Conservation (phyloP, 768 basidiomycete genomes). For the Pleurotus giganteus region DNA sequence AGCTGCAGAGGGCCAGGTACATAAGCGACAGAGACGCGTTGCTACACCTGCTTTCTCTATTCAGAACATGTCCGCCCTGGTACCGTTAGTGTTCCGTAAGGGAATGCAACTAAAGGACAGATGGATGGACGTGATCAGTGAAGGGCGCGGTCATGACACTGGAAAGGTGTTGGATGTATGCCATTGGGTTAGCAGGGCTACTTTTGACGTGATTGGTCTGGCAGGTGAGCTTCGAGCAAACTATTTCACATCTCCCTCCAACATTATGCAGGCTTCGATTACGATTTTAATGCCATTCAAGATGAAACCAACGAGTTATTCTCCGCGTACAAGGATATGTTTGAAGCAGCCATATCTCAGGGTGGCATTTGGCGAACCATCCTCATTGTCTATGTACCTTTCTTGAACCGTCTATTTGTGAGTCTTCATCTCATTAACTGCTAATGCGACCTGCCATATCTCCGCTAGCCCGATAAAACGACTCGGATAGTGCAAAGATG, state of each 20-base stretch:
- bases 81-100: slow-evolving; percentile 71
- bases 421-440: slow-evolving; percentile 22
- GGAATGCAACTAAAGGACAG: slow-evolving; percentile 58
- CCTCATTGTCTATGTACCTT: slow-evolving; percentile 58
- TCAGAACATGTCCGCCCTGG: slow-evolving; percentile 71
- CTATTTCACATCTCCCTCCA: no score
- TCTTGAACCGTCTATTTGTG: slow-evolving; percentile 53
- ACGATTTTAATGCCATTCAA: slow-evolving; percentile 81
- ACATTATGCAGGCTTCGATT: slow-evolving; percentile 68
- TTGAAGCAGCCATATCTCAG: slow-evolving; percentile 68
- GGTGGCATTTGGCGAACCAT: slow-evolving; percentile 41
- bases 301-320: slow-evolving; percentile 79
- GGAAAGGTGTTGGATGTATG: slow-evolving; percentile 63
- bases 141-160: slow-evolving; percentile 25
- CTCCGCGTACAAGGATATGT: slow-evolving; percentile 82
- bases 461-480: slow-evolving; percentile 50
- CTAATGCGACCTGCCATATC: slow-evolving; percentile 2
- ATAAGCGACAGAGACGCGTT: slow-evolving; percentile 79
- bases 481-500: slow-evolving; percentile 51
- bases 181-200: slow-evolving; percentile 78
- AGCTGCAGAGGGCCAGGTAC: slow-evolving; percentile 71
- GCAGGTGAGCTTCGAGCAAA: slow-evolving; percentile 62
- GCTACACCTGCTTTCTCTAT: slow-evolving; percentile 76
- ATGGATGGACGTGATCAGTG: slow-evolving; percentile 50
- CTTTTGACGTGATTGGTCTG: slow-evolving; percentile 90